Conservation (phyloP, 2,329 filamentous ascomycete species). For the Dichotomopilus funicola region DNA sequence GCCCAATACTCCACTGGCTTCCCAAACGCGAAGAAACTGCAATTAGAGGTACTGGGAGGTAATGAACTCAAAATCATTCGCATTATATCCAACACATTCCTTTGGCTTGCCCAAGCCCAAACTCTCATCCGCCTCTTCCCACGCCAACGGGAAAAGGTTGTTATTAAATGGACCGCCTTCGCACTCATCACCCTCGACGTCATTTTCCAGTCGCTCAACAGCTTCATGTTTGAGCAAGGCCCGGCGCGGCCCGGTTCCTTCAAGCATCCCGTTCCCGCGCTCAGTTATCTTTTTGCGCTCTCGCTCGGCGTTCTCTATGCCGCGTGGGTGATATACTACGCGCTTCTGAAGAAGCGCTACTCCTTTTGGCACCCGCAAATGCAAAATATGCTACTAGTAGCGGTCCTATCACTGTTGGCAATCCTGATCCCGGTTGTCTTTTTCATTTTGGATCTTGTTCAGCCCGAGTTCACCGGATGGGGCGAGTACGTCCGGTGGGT, state of each 20-base stretch:
- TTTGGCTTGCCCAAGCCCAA: constrained; percentile 96
- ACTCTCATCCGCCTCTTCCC: constrained; percentile 93
- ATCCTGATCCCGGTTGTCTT: constrained; percentile 86
- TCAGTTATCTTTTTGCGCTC: constrained; percentile 86
- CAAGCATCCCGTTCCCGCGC: constrained; percentile 80
- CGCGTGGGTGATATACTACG: constrained; percentile 90
- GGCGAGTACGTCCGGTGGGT: constrained; percentile 95
- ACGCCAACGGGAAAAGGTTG: constrained; percentile 91
- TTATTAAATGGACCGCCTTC: constrained; percentile 98
- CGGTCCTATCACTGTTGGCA: constrained; percentile 69
- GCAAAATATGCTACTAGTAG: constrained; percentile 80
- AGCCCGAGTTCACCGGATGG: constrained; percentile 82
- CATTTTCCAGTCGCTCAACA: constrained; percentile 86
- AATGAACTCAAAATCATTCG: constrained; percentile 83
- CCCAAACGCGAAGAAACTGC: constrained; percentile 71
- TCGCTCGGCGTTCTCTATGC: constrained; percentile 82
- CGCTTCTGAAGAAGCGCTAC: constrained; percentile 83
- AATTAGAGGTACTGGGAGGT: constrained; percentile 73
- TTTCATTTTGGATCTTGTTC: constrained; percentile 83
- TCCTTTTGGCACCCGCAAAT: constrained; percentile 87
- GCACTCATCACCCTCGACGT: constrained; percentile 86
- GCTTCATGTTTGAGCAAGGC: constrained; percentile 57
- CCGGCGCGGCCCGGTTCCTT: constrained; percentile 63
- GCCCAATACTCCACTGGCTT: constrained; percentile 71
- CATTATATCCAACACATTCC: constrained; percentile 89